phyloP scores from a whole-genome alignment of 441 rosid species.

The Lepidium campestre region DNA sequence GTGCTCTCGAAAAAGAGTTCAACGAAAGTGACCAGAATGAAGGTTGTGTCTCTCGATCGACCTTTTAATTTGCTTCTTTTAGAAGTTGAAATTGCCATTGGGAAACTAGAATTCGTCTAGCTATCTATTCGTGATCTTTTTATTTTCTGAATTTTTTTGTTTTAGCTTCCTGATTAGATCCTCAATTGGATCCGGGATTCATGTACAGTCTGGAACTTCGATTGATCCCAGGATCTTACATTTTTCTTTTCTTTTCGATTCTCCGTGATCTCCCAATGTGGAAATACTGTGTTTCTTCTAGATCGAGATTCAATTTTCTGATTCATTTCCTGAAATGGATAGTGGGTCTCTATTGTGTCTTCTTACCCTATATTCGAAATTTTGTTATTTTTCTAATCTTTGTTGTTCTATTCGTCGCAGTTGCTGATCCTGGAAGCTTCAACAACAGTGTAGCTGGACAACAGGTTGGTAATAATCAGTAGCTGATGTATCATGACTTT shows the following conservation, averaged over 20 bases:
- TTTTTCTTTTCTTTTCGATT: background rate
- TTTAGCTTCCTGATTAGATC: constrained; percentile 1
- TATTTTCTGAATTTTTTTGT: background rate
- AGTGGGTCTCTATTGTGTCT: background rate
- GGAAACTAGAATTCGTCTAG: background rate
- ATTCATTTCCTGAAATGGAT: constrained; percentile 10
- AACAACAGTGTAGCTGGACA: constrained; percentile 72
- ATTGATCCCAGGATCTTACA: background rate
- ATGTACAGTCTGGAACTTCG: background rate
- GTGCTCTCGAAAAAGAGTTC: constrained; percentile 91
- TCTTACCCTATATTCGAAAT: background rate
- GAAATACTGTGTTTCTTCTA: background rate
- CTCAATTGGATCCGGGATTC: constrained; percentile 15
- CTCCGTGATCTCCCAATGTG: background rate
- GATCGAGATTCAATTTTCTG: constrained; percentile 4
- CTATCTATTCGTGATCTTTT: background rate
- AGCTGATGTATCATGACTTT: background rate
- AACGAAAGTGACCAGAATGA: constrained; percentile 73
- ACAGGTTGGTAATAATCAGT: constrained; percentile 45
- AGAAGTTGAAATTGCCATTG: background rate
- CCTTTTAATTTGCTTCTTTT: background rate
- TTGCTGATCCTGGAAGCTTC: constrained; percentile 67
- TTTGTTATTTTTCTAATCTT: background rate
- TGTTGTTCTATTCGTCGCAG: constrained; percentile 30
- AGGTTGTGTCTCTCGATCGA: constrained; percentile 31